Conservation (phyloP, 495 filamentous ascomycete species). For the Penicillium arizonense region DNA sequence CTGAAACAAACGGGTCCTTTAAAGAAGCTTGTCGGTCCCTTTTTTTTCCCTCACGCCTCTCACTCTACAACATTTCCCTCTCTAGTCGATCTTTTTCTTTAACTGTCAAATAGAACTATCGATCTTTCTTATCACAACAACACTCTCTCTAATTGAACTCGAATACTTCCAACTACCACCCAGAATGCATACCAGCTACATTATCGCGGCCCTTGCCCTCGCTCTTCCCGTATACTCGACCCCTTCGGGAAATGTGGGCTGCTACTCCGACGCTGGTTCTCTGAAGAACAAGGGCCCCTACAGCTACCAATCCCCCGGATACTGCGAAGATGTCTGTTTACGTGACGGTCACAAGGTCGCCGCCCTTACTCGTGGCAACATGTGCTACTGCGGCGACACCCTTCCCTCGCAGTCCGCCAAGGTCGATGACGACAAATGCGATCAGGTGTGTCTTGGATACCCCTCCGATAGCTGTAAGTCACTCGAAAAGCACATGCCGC, state of each 20-base stretch:
- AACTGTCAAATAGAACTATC: not conserved
- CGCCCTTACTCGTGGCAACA: conserved; percentile 27
- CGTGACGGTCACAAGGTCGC: conserved; percentile 25
- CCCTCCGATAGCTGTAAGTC: conserved; percentile 32
- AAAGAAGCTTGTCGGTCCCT: conserved; percentile 2
- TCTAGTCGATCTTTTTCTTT: conserved; percentile 1
- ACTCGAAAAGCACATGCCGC: not conserved
- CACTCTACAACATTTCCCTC: not conserved
- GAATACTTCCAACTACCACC: not conserved
- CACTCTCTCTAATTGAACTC: not conserved
- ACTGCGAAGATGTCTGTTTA: conserved; percentile 31
- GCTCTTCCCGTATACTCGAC: conserved; percentile 19
- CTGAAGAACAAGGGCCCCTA: conserved; percentile 21
- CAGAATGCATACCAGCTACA: conserved; percentile 14
- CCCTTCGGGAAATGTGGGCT: conserved; percentile 22
- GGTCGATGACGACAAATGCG: conserved; percentile 33
- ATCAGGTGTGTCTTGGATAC: conserved; percentile 31
- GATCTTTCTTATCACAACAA: not conserved
- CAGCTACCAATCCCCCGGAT: conserved; percentile 28
- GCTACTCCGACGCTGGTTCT: conserved; percentile 30
- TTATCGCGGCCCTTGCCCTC: conserved; percentile 29
- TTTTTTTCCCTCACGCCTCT: not conserved
- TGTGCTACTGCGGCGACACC: conserved; percentile 38
- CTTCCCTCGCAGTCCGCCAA: conserved; percentile 26
- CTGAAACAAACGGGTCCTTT: not conserved